phyloP scores from a whole-genome alignment of 345 rosid species.

The Camelina laxa region DNA sequence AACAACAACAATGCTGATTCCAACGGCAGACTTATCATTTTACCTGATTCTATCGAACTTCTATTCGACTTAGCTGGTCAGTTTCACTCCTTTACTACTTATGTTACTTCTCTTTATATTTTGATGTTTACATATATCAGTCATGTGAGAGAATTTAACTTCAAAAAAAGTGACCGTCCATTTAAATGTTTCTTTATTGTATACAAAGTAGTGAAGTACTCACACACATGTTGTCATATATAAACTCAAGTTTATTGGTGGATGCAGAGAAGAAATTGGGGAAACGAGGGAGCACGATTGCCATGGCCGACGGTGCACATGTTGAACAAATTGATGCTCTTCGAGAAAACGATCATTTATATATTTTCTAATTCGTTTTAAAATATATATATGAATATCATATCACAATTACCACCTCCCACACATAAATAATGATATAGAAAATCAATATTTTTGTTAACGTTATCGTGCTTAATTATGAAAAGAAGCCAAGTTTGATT shows the following conservation, averaged over 20 bases:
- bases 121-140: background rate
- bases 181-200: background rate
- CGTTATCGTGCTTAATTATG: background rate
- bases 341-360: constrained; percentile 82
- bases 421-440: background rate
- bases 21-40: constrained; percentile 67
- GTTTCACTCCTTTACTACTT: constrained; percentile 29
- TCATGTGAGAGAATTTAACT: background rate
- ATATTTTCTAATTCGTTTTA: constrained; percentile 49
- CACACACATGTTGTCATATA: background rate
- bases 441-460: constrained; percentile 7
- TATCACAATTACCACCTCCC: constrained; percentile 1
- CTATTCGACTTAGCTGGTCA: constrained; percentile 80
- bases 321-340: constrained; percentile 78
- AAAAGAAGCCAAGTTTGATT: background rate
- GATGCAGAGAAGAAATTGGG: constrained; percentile 76
- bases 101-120: background rate
- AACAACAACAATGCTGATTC: constrained; percentile 44
- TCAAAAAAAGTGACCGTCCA: background rate
- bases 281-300: constrained; percentile 68
- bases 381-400: background rate
- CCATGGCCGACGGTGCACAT: constrained; percentile 75
- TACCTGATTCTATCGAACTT: constrained; percentile 70
- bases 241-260: constrained; percentile 7
- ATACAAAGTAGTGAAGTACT: no score